Base-by-base conservation (phyloP, 164 flowering plant genomes). In the Vitis amurensis region DNA sequence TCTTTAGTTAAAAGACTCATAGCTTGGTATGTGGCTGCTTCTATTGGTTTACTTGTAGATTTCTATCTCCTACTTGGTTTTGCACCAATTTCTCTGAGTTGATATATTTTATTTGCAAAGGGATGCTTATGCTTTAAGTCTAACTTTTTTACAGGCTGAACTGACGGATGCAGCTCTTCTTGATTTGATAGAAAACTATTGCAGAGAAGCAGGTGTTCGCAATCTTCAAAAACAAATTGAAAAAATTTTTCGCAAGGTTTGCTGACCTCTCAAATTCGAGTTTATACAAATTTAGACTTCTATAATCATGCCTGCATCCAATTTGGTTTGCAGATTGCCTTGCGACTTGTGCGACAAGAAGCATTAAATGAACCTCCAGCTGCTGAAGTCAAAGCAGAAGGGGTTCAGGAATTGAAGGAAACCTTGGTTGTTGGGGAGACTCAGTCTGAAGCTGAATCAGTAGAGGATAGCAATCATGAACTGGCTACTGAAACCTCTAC, bases 241-340 rank as follows among this genome's bases (percentile, higher is more conserved):
- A 74, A 96, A 96, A 81, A 93, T 96, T n/a, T 96, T 90, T 74
- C 92, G 99, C 68, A 96, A 96, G 97, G 99, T 91, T 60, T 70
- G 78, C 61, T 55, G 9, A 8, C 27, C 16, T 53, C 62, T 52
- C 67, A 50, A 51, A 37, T 50, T 64, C 47, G 31, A 51, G 7
- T 37, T 23, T 37, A 37, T 37, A 37, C 44, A 37, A 37, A 37
- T 37, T 37, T 37, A 37, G 44, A 37, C 44, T 3, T 37, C 44
- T 37, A 37, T 37, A 37, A 37, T 37, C 44, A 37, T 37, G 6
- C 7, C 7, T 37, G 44, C 5, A 37, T 37, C 44, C 44, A 3
- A 37, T 37, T 37, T 37, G 4, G 44, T 37, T 74, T 68, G 59
- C 87, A 94, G 99, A 90, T 93, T 73, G 99, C 99, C 52, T 76